A percentile compares a stretch with the other conserved stretches of the same genome.
These are phyloP conservation scores for Vitis hybrid DNA, from an alignment of 177 flowering plant species.

Conservation along the genomic window DNA sequence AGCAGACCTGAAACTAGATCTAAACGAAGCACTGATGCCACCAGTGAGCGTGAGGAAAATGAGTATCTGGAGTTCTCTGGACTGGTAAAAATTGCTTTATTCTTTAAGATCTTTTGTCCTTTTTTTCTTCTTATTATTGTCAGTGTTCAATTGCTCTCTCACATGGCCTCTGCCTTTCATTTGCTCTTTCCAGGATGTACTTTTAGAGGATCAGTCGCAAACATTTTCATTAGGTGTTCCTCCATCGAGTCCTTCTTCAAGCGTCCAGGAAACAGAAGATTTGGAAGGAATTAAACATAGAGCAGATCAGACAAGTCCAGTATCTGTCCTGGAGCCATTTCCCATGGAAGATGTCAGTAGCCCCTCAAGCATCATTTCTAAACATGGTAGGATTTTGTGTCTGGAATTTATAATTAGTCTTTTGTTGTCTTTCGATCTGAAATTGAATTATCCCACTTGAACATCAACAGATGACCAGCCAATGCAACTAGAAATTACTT, in stretches of 20 bases:
- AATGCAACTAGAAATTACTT: neutral
- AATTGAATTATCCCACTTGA: neutral
- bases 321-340: constrained; percentile 23
- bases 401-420: neutral
- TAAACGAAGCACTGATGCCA: neutral
- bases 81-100: constrained; percentile 8
- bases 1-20: too few relatives aligned
- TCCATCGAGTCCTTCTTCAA: constrained; percentile 13
- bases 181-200: constrained; percentile 8
- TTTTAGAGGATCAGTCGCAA: constrained; percentile 5
- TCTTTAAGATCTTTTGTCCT: neutral
- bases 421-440: neutral
- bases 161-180: neutral
- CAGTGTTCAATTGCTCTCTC: neutral
- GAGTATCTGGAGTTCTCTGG: constrained; percentile 3
- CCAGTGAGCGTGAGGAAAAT: neutral
- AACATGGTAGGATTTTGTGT: constrained; percentile 10
- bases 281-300: constrained; percentile 6
- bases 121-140: neutral
- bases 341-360: constrained; percentile 14
- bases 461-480: constrained; percentile 11
- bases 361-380: constrained; percentile 2
- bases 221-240: constrained; percentile 2
- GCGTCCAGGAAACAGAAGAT: constrained; percentile 3
- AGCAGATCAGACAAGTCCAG: constrained; percentile 24